phyloP scores from a whole-genome alignment of 2,329 filamentous ascomycete species.

The Hymenoscyphus fructigenus region DNA sequence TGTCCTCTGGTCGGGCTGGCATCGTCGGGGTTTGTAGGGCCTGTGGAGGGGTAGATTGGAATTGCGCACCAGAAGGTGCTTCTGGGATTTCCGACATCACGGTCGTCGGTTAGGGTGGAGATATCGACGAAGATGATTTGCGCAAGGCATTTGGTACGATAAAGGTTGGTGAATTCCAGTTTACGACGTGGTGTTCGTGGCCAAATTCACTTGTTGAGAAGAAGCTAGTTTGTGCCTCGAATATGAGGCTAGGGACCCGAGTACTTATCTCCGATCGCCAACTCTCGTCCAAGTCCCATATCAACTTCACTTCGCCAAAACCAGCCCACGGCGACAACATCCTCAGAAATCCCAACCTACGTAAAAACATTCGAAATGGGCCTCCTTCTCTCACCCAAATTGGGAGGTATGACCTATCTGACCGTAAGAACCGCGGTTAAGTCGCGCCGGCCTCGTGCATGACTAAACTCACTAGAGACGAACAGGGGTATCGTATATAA shows the following conservation, averaged over 20 bases:
- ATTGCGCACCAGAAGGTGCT: background rate
- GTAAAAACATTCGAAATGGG: background rate
- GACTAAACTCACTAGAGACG: background rate
- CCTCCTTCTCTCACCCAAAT: background rate
- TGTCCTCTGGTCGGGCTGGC: conserved; percentile 21
- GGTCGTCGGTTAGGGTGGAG: conserved; percentile 30
- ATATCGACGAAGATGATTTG: conserved; percentile 21
- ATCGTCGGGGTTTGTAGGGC: conserved; percentile 8
- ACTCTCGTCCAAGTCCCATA: background rate
- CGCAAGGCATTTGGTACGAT: conserved; percentile 24
- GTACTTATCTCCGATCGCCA: background rate
- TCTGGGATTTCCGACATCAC: conserved; percentile 24
- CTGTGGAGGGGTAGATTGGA: conserved; percentile 14
- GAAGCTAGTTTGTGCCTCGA: background rate
- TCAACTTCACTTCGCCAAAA: background rate
- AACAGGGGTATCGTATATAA: conserved; percentile 1
- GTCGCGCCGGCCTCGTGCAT: background rate
- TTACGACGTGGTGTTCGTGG: background rate
- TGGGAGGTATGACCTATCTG: background rate
- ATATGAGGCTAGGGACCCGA: background rate
- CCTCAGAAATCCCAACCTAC: background rate
- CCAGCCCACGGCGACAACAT: background rate
- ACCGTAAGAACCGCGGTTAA: background rate
- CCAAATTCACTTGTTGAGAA: background rate
- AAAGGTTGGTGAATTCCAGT: background rate